These are phyloP conservation scores for Teratosphaeria gauchensis DNA, from an alignment of 2,329 filamentous ascomycete species.

Conservation along the genomic window DNA sequence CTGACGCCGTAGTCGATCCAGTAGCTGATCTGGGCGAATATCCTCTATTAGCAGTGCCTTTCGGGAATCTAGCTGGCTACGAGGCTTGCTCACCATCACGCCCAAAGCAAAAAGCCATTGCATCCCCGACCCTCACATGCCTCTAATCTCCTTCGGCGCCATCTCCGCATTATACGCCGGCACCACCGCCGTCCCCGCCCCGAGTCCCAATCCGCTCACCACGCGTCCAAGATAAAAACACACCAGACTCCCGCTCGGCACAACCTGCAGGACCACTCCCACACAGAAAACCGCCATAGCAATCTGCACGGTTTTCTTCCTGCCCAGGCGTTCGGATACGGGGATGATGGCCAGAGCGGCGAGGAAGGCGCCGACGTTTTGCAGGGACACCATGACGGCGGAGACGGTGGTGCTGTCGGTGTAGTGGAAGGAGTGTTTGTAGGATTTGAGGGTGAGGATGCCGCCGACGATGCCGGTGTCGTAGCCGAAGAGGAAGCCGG, in stretches of 20 bases:
- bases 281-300: slow-evolving; percentile 33
- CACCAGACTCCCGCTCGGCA: slow-evolving; percentile 34
- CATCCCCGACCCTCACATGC: slow-evolving; percentile 41
- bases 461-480: slow-evolving; percentile 1
- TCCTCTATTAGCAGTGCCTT: background rate
- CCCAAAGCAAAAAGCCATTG: slow-evolving; percentile 42
- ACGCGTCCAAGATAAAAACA: slow-evolving; percentile 38
- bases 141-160: slow-evolving; percentile 38
- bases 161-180: slow-evolving; percentile 33
- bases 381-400: slow-evolving; percentile 38
- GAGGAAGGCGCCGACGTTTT: slow-evolving; percentile 44
- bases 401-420: slow-evolving; percentile 17
- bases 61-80: background rate
- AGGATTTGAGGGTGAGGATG: slow-evolving; percentile 7
- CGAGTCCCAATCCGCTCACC: slow-evolving; percentile 40
- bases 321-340: slow-evolving; percentile 37
- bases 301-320: slow-evolving; percentile 34
- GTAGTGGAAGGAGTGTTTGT: slow-evolving; percentile 19
- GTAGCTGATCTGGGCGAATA: slow-evolving; percentile 1
- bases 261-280: slow-evolving; percentile 36
- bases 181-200: slow-evolving; percentile 35
- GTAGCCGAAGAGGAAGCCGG: slow-evolving; percentile 1
- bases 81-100: slow-evolving; percentile 33
- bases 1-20: slow-evolving; percentile 40
- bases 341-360: slow-evolving; percentile 43